A percentile compares a stretch with the other conserved stretches of the same genome.
Conservation (phyloP, 1,284 basidiomycete genomes). For the Ustilago nuda region DNA sequence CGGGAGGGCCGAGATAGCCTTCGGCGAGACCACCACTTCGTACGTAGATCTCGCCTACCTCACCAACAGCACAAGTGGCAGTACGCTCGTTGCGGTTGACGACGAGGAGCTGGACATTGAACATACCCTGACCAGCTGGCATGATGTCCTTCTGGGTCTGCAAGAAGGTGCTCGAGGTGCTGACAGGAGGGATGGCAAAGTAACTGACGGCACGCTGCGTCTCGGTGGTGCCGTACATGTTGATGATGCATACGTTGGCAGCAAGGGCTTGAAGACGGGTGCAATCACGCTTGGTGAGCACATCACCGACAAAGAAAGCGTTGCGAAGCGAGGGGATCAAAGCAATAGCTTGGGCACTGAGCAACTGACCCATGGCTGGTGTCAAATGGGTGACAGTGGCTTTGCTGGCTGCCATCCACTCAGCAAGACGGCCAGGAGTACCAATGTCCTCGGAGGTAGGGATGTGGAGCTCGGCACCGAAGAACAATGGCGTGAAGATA, state of each 20-base stretch:
- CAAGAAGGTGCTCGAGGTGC: constrained; percentile 87
- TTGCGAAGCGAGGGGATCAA: constrained; percentile 87
- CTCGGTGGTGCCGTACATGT: constrained; percentile 99
- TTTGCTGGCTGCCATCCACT: constrained; percentile 95
- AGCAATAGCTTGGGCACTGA: constrained; percentile 91
- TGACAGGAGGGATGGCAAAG: constrained; percentile 89
- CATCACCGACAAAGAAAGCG: constrained; percentile 99
- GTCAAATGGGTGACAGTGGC: constrained; percentile 90
- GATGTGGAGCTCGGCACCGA: constrained; percentile 94
- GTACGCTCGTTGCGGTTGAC: constrained; percentile 92
- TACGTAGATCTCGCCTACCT: constrained; percentile 99
- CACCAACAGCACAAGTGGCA: constrained; percentile 91
- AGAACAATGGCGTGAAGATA: constrained; percentile 98
- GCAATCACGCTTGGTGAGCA: constrained; percentile 98
- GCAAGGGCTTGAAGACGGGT: constrained; percentile 93
- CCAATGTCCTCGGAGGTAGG: constrained; percentile 98
- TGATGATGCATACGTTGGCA: constrained; percentile 86
- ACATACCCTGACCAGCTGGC: constrained; percentile 97
- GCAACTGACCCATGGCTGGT: constrained; percentile 94
- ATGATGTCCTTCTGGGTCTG: constrained; percentile 97
- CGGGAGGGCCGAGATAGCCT: constrained; percentile 85
- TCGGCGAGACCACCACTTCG: constrained; percentile 95
- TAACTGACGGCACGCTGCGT: constrained; percentile 99
- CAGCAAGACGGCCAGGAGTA: constrained; percentile 93
- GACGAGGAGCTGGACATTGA: constrained; percentile 95